Evolutionary conservation across 2,329 filamentous ascomycete species (phyloP).

Genomic region (Talaromyces sp.): DNA sequence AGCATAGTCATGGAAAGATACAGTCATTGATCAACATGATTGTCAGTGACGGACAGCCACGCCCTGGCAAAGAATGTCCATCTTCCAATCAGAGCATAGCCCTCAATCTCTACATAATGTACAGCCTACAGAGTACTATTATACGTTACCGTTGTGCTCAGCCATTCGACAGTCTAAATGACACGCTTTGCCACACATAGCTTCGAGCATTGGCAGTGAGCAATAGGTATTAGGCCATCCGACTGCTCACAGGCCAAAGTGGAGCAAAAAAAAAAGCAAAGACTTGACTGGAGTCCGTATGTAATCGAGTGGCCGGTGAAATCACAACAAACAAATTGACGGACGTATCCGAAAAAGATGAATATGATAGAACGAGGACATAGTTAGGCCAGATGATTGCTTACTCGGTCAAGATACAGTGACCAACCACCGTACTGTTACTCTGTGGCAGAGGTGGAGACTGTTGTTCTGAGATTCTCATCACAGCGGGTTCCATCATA

Average conservation of each 20-base stretch:
- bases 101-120: neutral
- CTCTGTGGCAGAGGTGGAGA: neutral
- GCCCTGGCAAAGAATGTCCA: neutral
- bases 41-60: neutral
- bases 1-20: neutral
- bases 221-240: neutral
- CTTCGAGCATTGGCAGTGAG: neutral
- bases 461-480: neutral
- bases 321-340: neutral
- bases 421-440: neutral
- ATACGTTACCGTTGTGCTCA: neutral
- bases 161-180: neutral
- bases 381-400: neutral
- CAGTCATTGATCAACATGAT: neutral
- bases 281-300: neutral
- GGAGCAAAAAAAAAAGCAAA: slow-evolving; percentile 13
- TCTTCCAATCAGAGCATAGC: neutral
- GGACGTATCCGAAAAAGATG: neutral
- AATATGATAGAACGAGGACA: too few relatives aligned
- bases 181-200: neutral
- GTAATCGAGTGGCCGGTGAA: neutral
- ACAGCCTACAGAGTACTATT: neutral
- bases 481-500: neutral
- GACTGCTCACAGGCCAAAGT: slow-evolving; percentile 14
- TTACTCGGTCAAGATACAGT: neutral